phyloP scores from a whole-genome alignment of 441 rosid genomes.

The Dalechampia spathulata region DNA sequence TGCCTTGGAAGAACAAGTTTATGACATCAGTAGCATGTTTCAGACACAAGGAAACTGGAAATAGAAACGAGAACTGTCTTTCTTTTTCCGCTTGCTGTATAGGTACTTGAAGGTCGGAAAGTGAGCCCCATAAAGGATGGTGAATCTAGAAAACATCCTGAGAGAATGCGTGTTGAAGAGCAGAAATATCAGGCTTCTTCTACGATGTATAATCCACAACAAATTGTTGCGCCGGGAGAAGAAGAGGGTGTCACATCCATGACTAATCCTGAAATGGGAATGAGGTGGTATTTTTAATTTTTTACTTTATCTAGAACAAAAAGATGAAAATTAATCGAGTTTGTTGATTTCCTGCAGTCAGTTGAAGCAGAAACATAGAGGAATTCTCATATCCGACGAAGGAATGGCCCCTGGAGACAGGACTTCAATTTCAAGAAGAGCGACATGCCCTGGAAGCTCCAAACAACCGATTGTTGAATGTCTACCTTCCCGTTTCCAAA shows the following conservation, averaged over 20 bases:
- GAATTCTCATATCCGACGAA: neutral
- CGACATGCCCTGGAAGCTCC: neutral
- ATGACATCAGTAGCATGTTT: no score
- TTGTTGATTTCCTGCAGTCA: constrained; percentile 1
- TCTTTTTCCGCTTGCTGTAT: neutral
- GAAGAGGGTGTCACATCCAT: constrained; percentile 9
- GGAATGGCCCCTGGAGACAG: neutral
- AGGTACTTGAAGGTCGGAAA: constrained; percentile 2
- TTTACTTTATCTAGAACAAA: no score
- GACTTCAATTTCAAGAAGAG: neutral
- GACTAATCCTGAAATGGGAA: constrained; percentile 3
- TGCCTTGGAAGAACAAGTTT: no score
- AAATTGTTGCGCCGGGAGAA: no score
- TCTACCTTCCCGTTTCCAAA: constrained; percentile 4
- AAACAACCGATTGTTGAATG: constrained; percentile 8
- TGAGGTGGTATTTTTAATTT: no score
- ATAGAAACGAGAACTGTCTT: no score
- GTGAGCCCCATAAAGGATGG: neutral
- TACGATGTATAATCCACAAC: constrained; percentile 12
- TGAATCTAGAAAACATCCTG: constrained; percentile 22
- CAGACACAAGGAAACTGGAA: no score
- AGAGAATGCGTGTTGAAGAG: constrained; percentile 21
- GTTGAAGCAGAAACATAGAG: neutral
- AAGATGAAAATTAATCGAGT: no score
- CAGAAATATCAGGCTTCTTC: constrained; percentile 23